A percentile compares a stretch with the other conserved stretches of the same genome.
Evolutionary conservation across 2,329 filamentous ascomycete genomes (phyloP).

Genomic region (Sporothrix brunneoviolacea): DNA sequence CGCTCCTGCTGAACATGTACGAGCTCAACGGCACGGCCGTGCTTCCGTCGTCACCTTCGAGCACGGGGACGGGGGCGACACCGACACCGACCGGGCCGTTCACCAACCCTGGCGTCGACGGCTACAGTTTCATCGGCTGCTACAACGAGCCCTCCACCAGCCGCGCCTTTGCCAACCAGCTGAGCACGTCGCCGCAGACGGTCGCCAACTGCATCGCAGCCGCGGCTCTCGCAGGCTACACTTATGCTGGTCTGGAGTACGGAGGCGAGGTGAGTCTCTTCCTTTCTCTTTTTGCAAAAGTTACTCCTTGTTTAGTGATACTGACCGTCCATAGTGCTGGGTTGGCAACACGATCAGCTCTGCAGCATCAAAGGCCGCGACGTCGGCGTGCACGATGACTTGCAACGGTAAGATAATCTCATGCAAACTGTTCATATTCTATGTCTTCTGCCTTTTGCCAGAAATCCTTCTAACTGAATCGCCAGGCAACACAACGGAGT

Average conservation of each 20-base stretch:
- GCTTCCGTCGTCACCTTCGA: neutral
- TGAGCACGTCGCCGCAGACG: conserved; percentile 16
- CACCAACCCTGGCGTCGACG: conserved; percentile 29
- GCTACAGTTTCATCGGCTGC: conserved; percentile 29
- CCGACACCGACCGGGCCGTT: conserved; percentile 17
- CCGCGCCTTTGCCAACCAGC: conserved; percentile 19
- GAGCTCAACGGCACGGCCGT: conserved; percentile 14
- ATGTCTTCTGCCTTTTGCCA: too few relatives aligned
- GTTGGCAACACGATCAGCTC: conserved; percentile 18
- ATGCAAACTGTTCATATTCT: neutral
- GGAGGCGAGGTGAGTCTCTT: conserved; percentile 33
- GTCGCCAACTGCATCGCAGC: conserved; percentile 15
- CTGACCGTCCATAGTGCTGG: conserved; percentile 23
- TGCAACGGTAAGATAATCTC: conserved; percentile 22
- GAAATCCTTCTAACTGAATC: neutral
- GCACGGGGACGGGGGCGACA: neutral
- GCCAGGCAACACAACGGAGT: conserved; percentile 18
- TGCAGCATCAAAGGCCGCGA: conserved; percentile 17
- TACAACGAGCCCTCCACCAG: conserved; percentile 23
- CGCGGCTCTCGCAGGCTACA: conserved; percentile 8
- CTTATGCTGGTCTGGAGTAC: conserved; percentile 46
- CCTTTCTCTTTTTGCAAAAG: too few relatives aligned
- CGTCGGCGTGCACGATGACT: conserved; percentile 24
- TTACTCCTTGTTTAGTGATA: too few relatives aligned
- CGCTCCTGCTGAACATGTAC: conserved; percentile 18